These are phyloP conservation scores for Dioscorea dumetorum DNA, from an alignment of 106 monocot genomes.

Conservation along the genomic window DNA sequence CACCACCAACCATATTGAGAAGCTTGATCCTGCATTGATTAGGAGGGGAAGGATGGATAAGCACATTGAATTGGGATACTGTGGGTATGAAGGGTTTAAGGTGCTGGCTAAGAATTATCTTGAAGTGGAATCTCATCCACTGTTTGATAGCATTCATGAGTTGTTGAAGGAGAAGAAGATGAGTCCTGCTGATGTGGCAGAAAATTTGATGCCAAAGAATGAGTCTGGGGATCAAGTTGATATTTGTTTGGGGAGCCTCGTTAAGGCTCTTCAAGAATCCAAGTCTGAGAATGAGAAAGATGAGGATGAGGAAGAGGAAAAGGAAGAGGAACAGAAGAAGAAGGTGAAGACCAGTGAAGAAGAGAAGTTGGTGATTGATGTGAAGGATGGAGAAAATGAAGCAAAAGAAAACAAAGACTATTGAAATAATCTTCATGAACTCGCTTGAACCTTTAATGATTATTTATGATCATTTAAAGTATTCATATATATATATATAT, in stretches of 20 bases:
- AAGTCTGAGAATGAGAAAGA: background rate
- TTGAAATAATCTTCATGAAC: no score
- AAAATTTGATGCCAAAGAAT: slow-evolving; percentile 20
- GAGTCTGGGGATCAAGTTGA: background rate
- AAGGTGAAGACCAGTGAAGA: background rate
- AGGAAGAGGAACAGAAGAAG: background rate
- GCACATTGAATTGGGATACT: slow-evolving; percentile 27
- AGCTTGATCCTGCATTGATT: slow-evolving; percentile 21
- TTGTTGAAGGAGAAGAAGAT: slow-evolving; percentile 13
- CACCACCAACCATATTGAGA: slow-evolving; percentile 26
- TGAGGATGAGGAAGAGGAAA: background rate
- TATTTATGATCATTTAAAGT: no score
- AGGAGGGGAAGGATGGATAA: slow-evolving; percentile 28
- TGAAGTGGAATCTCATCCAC: slow-evolving; percentile 4
- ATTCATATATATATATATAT: no score
- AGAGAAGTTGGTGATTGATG: no score
- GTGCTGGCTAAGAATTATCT: slow-evolving; percentile 28
- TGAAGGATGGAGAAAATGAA: no score
- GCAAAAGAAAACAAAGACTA: no score
- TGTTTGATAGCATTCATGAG: slow-evolving; percentile 9
- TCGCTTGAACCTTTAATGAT: no score
- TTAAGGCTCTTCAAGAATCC: background rate
- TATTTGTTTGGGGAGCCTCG: background rate
- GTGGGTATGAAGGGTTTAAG: slow-evolving; percentile 13
- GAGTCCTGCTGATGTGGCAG: slow-evolving; percentile 30